Evolutionary conservation across 768 basidiomycete species (phyloP), one percentile per base, ranked within the genome.

Genomic region (Russula earlei): DNA sequence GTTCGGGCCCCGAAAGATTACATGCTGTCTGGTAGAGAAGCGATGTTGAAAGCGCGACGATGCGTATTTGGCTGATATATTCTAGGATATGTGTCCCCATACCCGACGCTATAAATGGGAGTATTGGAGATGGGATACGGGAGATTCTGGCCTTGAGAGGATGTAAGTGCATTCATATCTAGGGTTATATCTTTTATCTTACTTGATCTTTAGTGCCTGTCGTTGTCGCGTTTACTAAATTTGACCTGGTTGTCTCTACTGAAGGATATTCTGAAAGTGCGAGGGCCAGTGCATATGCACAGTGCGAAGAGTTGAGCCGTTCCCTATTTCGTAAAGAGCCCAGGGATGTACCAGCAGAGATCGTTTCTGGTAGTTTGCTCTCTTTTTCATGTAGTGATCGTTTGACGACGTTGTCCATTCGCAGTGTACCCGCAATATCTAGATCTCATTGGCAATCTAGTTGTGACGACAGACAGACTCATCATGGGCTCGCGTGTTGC

Each of bases 31-130:
- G 55, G 55, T 56, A 36, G 19, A 37, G 4, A 24, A 24, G 29
- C 8, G 10, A 17, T 37, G 8, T 24, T 24, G 3, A 17, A 19
- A 38, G n/a, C 14, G 8, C 25, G 3, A 2, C 19, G 14, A 6
- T 8, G 15, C 7, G 6, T 6, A 17, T 11, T 9, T 20, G 3
- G 0, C 36, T 33, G 17, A 45, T 10, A 11, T 20, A 12, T 20
- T 15, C 15, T 38, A 56, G 55, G 55, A 38, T 56, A 29, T 56
- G 55, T 29, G 15, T 56, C 9, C 36, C 55, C 20, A 38, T 48
- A 17, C 38, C 27, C 0, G 48, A 56, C 15, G 3, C n/a, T 8
- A 44, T 50, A 2, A n/a, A 22, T 17, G 29, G 41, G 15, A 44
- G 8, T 0, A n/a, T 56, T 4, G 55, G 49, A 22, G 48, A 56